Conservation (phyloP, 768 basidiomycete species). For the Boletus eberwhitei region DNA sequence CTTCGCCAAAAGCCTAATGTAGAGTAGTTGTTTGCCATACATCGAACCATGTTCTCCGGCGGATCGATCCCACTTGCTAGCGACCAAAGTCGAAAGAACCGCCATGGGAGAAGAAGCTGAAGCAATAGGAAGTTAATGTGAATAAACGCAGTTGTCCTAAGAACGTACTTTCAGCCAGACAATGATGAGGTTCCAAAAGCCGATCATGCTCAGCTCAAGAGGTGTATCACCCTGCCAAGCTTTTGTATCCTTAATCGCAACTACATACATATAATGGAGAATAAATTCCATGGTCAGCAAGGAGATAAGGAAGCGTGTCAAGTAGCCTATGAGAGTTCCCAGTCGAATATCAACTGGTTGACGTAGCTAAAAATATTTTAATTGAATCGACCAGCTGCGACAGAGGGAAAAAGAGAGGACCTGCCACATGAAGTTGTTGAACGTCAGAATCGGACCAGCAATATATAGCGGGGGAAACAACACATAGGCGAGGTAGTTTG, state of each 20-base stretch:
- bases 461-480: conserved; percentile 94
- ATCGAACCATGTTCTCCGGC: conserved; percentile 99
- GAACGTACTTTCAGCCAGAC: conserved; percentile 89
- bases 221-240: conserved; percentile 81
- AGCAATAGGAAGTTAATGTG: neutral
- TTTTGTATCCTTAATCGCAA: conserved; percentile 87
- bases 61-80: conserved; percentile 84
- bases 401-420: conserved; percentile 37
- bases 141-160: neutral
- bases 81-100: conserved; percentile 96
- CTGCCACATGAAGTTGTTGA: conserved; percentile 95
- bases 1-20: conserved; percentile 90
- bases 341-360: conserved; percentile 47
- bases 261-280: conserved; percentile 93
- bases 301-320: conserved; percentile 65
- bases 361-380: conserved; percentile 47
- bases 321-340: conserved; percentile 49
- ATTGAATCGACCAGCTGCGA: neutral
- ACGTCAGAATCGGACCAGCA: conserved; percentile 93
- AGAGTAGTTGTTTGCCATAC: conserved; percentile 97
- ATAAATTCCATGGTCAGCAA: conserved; percentile 87
- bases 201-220: conserved; percentile 83
- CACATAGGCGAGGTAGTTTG: conserved; percentile 79
- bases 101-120: conserved; percentile 91
- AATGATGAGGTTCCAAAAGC: conserved; percentile 94